Evolutionary conservation across 2,329 filamentous ascomycete species (phyloP), one percentile per base, ranked within the genome.

Genomic region (Trichoderma simmonsii): DNA sequence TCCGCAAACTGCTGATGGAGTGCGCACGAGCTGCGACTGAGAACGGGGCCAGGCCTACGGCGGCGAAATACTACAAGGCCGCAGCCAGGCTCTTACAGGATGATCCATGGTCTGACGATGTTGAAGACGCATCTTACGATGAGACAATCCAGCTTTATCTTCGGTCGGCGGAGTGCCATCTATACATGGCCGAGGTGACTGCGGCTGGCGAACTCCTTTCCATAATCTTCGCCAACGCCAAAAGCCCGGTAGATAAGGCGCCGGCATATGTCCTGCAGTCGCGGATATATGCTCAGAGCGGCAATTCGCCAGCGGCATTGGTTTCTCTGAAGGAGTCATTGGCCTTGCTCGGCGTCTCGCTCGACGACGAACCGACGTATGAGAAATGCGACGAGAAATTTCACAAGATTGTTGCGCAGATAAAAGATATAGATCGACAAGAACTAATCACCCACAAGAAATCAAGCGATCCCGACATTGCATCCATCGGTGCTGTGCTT

Each of bases 191-290:
- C 5, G 89, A 94, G 74, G 89, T 91, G 72, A 83, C 87, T 1
- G 87, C 91, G 67, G 92, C 93, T 26, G 87, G 91, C 56, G 84
- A 86, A 32, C 82, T 95, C n/a, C 86, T 97, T 14, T 82, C 88
- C 26, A 88, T 87, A 3, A 89, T 97, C 6, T 93, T 96, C 76
- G 80, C 83, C 36, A 88, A 92, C 76, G 93, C 92, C 0, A 90
- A 87, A 75, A 90, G 90, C 21, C 83, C 93, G 0, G 87, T 93
- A 6, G 94, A 97, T 80, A 96, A 93, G 82, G 93, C 93, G 1
- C 91, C 93, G 9, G 93, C 93, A 0, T 97, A 92, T 83, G 91
- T 97, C 54, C 84, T 98, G 43, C 91, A 94, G 78, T 94, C 93
- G 6, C 89, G 94, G 64, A 91, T 97, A 60, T 89, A 91, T 76